These are phyloP conservation scores for Kockovaella imperatae DNA, from an alignment of 768 basidiomycete species.

Conservation along the genomic window DNA sequence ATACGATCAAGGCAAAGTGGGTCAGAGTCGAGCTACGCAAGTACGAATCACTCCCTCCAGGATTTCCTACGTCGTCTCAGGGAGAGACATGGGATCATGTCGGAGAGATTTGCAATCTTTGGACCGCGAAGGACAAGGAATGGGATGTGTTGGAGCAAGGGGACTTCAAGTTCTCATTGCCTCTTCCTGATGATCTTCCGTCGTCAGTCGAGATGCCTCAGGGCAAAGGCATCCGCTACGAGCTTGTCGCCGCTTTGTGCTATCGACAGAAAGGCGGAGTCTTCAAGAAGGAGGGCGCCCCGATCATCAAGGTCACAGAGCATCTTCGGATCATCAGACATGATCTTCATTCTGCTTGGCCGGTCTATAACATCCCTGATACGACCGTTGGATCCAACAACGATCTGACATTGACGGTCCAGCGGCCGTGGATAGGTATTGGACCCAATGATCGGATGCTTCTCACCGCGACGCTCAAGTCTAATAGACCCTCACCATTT, in stretches of 20 bases:
- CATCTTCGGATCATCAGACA: conserved; percentile 83
- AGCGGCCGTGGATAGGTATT: conserved; percentile 69
- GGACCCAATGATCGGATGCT: conserved; percentile 76
- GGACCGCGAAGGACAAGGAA: conserved; percentile 63
- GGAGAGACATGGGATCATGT: conserved; percentile 35
- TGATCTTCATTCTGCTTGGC: conserved; percentile 88
- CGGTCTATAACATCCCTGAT: conserved; percentile 52
- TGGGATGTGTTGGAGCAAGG: conserved; percentile 61
- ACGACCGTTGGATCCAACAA: conserved; percentile 51
- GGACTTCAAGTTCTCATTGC: conserved; percentile 81
- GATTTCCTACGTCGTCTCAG: conserved; percentile 10
- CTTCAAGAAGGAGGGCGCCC: conserved; percentile 68
- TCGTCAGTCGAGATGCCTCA: conserved; percentile 66
- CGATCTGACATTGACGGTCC: conserved; percentile 65
- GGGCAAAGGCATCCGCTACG: conserved; percentile 77
- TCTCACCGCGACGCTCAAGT: conserved; percentile 64
- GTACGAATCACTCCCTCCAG: conserved; percentile 58
- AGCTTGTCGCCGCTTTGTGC: conserved; percentile 78
- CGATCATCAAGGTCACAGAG: conserved; percentile 60
- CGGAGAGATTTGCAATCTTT: conserved; percentile 66
- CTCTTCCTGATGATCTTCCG: conserved; percentile 85
- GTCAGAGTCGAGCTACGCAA: conserved; percentile 84
- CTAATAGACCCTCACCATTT: conserved; percentile 60
- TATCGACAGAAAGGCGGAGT: conserved; percentile 78
- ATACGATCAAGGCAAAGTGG: conserved; percentile 80